Conservation (phyloP, 2,329 filamentous ascomycete species). For the Aspergillus sojae region DNA sequence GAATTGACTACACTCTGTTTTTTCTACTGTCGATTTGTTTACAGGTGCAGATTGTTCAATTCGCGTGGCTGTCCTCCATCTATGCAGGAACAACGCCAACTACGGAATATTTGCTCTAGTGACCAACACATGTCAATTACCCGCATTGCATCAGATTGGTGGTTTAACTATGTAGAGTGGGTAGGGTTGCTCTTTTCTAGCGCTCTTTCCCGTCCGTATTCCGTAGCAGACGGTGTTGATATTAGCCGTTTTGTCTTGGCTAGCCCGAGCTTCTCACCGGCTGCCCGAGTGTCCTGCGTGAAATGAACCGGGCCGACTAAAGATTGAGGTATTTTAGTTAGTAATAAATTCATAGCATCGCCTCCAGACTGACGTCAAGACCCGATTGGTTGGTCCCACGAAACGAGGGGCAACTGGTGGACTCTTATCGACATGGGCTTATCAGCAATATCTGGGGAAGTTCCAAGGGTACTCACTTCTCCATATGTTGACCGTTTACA, state of each 20-base stretch:
- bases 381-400: background rate
- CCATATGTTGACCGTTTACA: background rate
- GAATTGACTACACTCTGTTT: no score
- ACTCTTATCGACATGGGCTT: background rate
- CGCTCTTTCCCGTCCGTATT: background rate
- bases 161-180: background rate
- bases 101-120: background rate
- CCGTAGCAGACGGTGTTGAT: background rate
- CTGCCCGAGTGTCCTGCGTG: conserved; percentile 8
- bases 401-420: background rate
- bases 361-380: conserved; percentile 7
- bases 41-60: background rate
- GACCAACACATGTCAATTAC: background rate
- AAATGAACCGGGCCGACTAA: background rate
- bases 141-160: background rate
- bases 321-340: background rate
- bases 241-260: conserved; percentile 3
- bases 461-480: background rate
- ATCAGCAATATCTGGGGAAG: conserved; percentile 5
- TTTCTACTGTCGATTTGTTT: background rate
- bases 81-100: background rate
- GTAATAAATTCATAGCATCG: background rate
- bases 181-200: background rate
- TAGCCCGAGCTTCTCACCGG: conserved; percentile 8
- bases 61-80: background rate